Conservation (phyloP, 768 basidiomycete genomes). For the Exidia glandulosa region DNA sequence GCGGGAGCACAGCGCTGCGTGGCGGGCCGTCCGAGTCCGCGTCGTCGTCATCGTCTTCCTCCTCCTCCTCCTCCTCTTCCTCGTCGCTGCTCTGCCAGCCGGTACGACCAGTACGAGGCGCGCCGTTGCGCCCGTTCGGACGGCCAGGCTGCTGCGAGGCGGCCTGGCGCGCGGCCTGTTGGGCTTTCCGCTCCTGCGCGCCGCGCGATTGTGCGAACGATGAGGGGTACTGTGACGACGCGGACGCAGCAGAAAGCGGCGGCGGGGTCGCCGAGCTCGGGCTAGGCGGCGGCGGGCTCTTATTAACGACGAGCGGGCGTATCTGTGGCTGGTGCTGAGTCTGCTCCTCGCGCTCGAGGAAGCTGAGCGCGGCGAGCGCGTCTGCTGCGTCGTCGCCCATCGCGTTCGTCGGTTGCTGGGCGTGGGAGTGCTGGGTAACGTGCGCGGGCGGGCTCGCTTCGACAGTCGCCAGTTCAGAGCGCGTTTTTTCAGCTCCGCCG, state of each 20-base stretch:
- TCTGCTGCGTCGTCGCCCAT: constrained; percentile 40
- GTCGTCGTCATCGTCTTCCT: constrained; percentile 31
- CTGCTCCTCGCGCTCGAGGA: constrained; percentile 38
- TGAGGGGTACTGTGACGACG: constrained; percentile 49
- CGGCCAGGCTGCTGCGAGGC: constrained; percentile 68
- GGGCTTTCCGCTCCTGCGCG: constrained; percentile 77
- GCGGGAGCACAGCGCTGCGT: neutral
- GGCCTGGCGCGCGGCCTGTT: constrained; percentile 71
- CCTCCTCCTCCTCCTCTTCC: constrained; percentile 71
- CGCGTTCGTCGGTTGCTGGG: constrained; percentile 11
- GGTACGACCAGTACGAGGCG: constrained; percentile 29
- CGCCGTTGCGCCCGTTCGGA: constrained; percentile 28
- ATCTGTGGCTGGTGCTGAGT: constrained; percentile 10
- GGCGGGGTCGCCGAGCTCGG: neutral
- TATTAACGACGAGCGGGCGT: constrained; percentile 14
- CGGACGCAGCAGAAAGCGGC: constrained; percentile 12
- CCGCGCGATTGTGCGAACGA: constrained; percentile 82
- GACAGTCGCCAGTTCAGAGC: neutral
- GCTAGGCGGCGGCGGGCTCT: constrained; percentile 15
- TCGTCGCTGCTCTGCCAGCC: constrained; percentile 69
- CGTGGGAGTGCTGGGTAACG: constrained; percentile 11
- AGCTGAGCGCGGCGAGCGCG: constrained; percentile 68
- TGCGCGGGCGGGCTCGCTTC: constrained; percentile 23
- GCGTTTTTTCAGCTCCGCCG: neutral
- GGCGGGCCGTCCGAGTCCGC: neutral